Conservation (phyloP, 2,329 filamentous ascomycete species). For the Claviceps capensis region DNA sequence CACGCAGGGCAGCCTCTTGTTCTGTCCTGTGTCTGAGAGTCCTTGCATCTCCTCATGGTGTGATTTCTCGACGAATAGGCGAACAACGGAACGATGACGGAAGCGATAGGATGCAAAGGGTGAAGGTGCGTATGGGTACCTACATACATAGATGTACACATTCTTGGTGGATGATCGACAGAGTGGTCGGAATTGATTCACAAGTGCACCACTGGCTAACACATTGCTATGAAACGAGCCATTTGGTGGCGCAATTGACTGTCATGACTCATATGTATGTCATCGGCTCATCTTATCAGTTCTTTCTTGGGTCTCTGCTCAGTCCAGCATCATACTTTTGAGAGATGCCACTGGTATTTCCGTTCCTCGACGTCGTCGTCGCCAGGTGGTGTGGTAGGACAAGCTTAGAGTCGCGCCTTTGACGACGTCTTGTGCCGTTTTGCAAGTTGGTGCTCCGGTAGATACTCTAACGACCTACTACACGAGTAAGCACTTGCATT, state of each 20-base stretch:
- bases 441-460: not conserved
- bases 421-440: not conserved
- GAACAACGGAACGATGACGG: not conserved
- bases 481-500: not conserved
- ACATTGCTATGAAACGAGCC: not conserved
- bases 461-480: not conserved
- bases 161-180: too few species aligned
- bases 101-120: not conserved
- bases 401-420: not conserved
- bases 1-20: slow-evolving; percentile 1
- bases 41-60: not conserved
- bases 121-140: not conserved
- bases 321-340: not conserved
- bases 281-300: not conserved
- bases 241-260: not conserved
- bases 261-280: not conserved
- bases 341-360: not conserved
- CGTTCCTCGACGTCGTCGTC: not conserved
- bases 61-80: not conserved
- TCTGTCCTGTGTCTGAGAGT: not conserved
- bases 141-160: not conserved
- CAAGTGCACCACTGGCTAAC: not conserved
- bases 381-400: not conserved
- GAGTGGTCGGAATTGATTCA: not conserved
- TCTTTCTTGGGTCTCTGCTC: not conserved